Evolutionary conservation across 257 asterid species (phyloP).

Genomic region (Solanum tacnaense): DNA sequence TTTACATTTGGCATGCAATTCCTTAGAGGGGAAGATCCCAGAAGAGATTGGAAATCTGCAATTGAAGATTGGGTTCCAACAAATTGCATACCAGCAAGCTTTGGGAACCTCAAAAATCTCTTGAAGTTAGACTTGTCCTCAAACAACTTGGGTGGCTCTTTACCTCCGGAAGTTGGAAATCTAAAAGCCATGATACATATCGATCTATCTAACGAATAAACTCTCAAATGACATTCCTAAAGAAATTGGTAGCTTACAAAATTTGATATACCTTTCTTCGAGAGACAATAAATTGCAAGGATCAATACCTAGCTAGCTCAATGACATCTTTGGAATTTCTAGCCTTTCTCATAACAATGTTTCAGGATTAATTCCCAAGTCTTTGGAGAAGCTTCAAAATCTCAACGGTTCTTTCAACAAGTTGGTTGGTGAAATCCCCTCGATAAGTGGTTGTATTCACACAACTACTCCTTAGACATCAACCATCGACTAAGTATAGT

Average conservation of each 20-base stretch:
- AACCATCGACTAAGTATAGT: background rate
- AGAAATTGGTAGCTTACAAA: background rate
- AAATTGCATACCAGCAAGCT: background rate
- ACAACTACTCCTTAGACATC: background rate
- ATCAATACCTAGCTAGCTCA: background rate
- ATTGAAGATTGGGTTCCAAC: background rate
- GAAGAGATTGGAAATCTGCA: too few relatives aligned
- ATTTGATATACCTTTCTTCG: background rate
- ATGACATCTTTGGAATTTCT: background rate
- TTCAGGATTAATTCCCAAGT: background rate
- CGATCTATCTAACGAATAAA: background rate
- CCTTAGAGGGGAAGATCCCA: too few relatives aligned
- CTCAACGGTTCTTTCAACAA: background rate
- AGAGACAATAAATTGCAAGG: background rate
- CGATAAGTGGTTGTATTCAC: background rate
- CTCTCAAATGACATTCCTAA: background rate
- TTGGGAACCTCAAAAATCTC: background rate
- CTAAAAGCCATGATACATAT: background rate
- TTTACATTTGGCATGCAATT: too few relatives aligned
- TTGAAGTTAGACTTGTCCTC: background rate
- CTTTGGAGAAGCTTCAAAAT: background rate
- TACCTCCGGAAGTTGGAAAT: background rate
- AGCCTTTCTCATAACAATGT: background rate
- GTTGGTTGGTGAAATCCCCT: background rate
- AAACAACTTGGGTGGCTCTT: background rate